Evolutionary conservation across 2,329 filamentous ascomycete species (phyloP), one percentile per base, ranked within the genome.

Genomic region (Macrophomina tecta): DNA sequence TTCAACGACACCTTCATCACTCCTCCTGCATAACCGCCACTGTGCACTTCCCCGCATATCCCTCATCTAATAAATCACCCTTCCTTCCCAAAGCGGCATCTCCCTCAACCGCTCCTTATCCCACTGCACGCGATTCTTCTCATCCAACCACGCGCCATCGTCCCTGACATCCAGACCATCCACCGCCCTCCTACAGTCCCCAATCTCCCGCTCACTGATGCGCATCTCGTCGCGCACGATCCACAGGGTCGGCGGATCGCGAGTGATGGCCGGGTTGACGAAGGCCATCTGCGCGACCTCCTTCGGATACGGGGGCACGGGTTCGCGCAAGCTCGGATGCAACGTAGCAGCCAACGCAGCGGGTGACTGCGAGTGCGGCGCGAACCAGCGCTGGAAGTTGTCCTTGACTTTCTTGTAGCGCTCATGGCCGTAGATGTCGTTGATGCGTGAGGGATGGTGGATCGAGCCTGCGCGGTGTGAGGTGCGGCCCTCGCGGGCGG

Each of bases 71-170:
- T 79, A 79, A n/a, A 73, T 8, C 18, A 78, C 72, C 40, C 69
- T 70, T 56, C 78, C 77, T 64, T 81, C 78, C 53, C 73, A 83
- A 40, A 83, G 73, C 4, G 82, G 82, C 40, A 81, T 79, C 68
- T 81, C 75, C 55, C 77, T 76, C 38, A 82, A 76, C 58, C 76
- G 73, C 1, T 77, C 76, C 65, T 78, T 73, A 51, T 82, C 79
- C 81, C 82, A 83, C 67, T 76, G 74, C 48, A 83, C 72, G 69
- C 76, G 79, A 30, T 80, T 80, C 72, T 83, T 78, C 71, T 81
- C 80, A 68, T 83, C 77, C 58, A 83, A 76, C 28, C 72, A 72
- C 18, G 82, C 81, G 48, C 78, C 80, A 45, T 82, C 80, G 63
- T 83, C 81, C 7, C 81, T 82, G 4, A 80, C 80, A n/a, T 72